Base-by-base conservation (phyloP, 176 grass and related monocot species). In the Rhynchospora tenuis region DNA sequence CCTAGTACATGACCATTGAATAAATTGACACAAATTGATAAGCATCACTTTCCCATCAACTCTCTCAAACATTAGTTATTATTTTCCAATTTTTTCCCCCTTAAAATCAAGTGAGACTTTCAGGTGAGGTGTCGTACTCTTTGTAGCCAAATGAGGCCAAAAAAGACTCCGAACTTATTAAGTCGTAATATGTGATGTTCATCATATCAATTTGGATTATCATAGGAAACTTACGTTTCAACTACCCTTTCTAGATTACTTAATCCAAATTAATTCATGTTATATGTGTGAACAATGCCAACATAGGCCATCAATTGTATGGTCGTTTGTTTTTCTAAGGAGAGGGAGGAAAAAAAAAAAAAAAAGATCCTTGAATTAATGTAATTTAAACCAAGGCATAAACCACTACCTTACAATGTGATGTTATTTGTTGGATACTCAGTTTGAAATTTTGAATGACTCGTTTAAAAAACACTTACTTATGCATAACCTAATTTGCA, bases 71-170 rank as follows among this genome's bases (percentile, higher is more conserved):
- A 23, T 60, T 10, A 8, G 8, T 59, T 59, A 3, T 7, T 59
- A 59, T 10, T 51, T 51, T 51, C 48, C 11, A 10, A 28, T 29
- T 64, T 27, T 29, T 44, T 44, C 8, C 27, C 27, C 38, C 15
- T 70, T 44, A 45, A 19, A 70, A 45, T 70, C 17, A 45, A 70
- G 16, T 45, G 38, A 70, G 38, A 74, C 44, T 51, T 74, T 51
- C 17, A 81, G 79, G 33, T 64, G 58, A 81, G 38, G 59, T 81
- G 79, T 81, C 79, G 4, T 64, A 50, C 79, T 81, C 79, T 47
- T 81, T 64, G 79, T 81, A 64, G 59, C 17, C 79, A 28, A 81
- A 20, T 50, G 38, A 81, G 58, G n/a, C 79, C 79, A 64, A 65
- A 81, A 65, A 46, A 46, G 59, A 3, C 59, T 74, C 59, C 79